phyloP scores from a whole-genome alignment of 768 basidiomycete species.

The Lepiota brunneoincarnata region DNA sequence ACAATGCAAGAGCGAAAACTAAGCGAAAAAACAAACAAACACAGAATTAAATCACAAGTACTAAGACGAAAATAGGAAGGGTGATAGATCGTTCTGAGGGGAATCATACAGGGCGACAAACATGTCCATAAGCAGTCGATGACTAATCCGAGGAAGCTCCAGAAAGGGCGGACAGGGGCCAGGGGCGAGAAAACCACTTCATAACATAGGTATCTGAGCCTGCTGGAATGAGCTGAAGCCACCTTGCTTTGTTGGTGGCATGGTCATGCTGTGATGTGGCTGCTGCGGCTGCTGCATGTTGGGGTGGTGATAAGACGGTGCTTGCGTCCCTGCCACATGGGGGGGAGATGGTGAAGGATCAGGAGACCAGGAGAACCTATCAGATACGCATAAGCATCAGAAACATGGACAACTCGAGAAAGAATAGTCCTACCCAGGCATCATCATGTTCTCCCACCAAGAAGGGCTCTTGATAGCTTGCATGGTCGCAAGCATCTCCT shows the following conservation, averaged over 20 bases:
- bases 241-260: conserved; percentile 14
- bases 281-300: conserved; percentile 10
- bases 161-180: not conserved
- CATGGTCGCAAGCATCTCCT: conserved; percentile 70
- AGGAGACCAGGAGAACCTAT: conserved; percentile 33
- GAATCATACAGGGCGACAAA: no score
- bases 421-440: conserved; percentile 60
- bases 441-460: conserved; percentile 83
- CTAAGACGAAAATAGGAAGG: not conserved
- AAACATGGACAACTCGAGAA: not conserved
- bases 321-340: conserved; percentile 2
- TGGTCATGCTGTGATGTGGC: conserved; percentile 9
- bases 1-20: no score
- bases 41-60: not conserved
- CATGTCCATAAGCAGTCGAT: no score
- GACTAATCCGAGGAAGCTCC: no score
- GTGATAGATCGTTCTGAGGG: no score
- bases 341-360: conserved; percentile 33
- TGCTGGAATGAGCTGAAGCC: conserved; percentile 28
- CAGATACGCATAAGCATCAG: conserved; percentile 1
- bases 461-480: conserved; percentile 65
- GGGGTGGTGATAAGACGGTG: conserved; percentile 14
- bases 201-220: conserved; percentile 19
- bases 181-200: not conserved
- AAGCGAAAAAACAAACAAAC: no score